Evolutionary conservation across 2,329 filamentous ascomycete genomes (phyloP).

Genomic region (Simplicillium aogashimaense): DNA sequence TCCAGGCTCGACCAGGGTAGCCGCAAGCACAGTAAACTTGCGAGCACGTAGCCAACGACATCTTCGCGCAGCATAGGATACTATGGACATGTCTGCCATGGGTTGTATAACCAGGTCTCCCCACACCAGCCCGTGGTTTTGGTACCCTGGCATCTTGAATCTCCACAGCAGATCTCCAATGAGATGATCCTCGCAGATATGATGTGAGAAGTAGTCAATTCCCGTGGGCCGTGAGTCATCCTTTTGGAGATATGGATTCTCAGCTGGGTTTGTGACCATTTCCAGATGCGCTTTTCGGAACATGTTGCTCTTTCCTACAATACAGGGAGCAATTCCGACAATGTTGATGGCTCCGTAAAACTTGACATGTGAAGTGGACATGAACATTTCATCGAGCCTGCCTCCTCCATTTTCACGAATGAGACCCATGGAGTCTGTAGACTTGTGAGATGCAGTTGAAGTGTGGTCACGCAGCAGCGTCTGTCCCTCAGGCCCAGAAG

Average conservation of each 20-base stretch:
- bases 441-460: conserved; percentile 4
- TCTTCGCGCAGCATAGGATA: conserved; percentile 68
- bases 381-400: conserved; percentile 86
- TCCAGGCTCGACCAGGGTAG: conserved; percentile 85
- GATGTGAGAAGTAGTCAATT: conserved; percentile 86
- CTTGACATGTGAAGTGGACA: conserved; percentile 88
- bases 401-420: conserved; percentile 53
- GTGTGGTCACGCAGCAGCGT: conserved; percentile 23
- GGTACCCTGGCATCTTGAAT: conserved; percentile 49
- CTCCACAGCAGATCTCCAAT: conserved; percentile 90
- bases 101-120: conserved; percentile 88
- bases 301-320: conserved; percentile 97
- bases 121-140: conserved; percentile 74
- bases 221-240: conserved; percentile 44
- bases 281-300: conserved; percentile 88
- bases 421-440: conserved; percentile 13
- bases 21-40: conserved; percentile 85
- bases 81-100: conserved; percentile 68
- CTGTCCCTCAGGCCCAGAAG: conserved; percentile 13
- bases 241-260: conserved; percentile 30
- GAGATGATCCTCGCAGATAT: conserved; percentile 96
- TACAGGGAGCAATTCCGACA: conserved; percentile 80
- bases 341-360: conserved; percentile 98
- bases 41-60: conserved; percentile 86
- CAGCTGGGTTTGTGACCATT: conserved; percentile 47